phyloP scores from a whole-genome alignment of 2,329 filamentous ascomycete species.

The Neocucurbitaria cava region DNA sequence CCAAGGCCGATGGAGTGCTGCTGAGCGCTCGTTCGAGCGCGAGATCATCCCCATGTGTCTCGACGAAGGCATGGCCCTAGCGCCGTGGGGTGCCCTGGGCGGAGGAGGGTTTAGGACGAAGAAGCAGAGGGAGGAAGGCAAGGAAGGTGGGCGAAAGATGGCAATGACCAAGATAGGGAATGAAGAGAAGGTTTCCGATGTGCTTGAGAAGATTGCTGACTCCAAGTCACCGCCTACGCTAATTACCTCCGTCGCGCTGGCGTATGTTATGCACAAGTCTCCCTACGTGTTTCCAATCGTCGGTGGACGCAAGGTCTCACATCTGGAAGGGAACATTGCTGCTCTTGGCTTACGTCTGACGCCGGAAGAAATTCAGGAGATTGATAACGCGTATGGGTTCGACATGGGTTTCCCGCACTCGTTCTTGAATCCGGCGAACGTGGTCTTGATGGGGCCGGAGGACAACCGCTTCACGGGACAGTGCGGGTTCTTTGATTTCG shows the following conservation, averaged over 20 bases:
- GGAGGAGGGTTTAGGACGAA: slow-evolving; percentile 53
- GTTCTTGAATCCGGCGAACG: slow-evolving; percentile 27
- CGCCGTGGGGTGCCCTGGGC: slow-evolving; percentile 63
- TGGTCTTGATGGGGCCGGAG: slow-evolving; percentile 31
- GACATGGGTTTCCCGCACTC: slow-evolving; percentile 69
- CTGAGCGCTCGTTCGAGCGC: slow-evolving; percentile 53
- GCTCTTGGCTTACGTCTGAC: slow-evolving; percentile 68
- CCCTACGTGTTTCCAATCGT: slow-evolving; percentile 77
- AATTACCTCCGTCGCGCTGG: slow-evolving; percentile 69
- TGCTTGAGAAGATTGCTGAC: slow-evolving; percentile 66
- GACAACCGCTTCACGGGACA: slow-evolving; percentile 27
- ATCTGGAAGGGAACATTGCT: slow-evolving; percentile 74
- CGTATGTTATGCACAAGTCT: slow-evolving; percentile 76
- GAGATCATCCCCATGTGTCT: slow-evolving; percentile 56
- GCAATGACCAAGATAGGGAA: slow-evolving; percentile 49
- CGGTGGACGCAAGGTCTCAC: slow-evolving; percentile 72
- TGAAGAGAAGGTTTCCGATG: slow-evolving; percentile 61
- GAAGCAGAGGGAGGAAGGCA: slow-evolving; percentile 53
- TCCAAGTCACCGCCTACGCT: slow-evolving; percentile 57
- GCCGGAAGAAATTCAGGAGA: slow-evolving; percentile 68
- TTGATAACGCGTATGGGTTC: slow-evolving; percentile 68
- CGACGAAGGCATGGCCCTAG: slow-evolving; percentile 51
- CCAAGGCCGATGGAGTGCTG: slow-evolving; percentile 52
- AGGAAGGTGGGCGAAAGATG: slow-evolving; percentile 49
- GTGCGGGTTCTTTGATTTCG: slow-evolving; percentile 33